Evolutionary conservation across 768 basidiomycete species (phyloP).

Genomic region (Pholiota conissans): DNA sequence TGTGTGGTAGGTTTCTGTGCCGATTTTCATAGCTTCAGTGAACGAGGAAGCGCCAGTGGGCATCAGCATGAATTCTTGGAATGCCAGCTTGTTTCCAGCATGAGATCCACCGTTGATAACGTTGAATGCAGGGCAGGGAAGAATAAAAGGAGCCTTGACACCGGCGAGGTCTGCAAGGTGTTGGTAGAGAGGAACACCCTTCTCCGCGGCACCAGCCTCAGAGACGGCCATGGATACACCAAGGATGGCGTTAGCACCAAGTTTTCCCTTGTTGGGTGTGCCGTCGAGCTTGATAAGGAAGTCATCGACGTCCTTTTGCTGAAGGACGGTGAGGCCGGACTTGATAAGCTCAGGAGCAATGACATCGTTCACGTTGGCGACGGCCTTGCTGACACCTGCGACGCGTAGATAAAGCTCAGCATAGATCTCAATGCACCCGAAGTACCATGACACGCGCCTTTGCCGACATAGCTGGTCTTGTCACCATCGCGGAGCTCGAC

Average conservation of each 20-base stretch:
- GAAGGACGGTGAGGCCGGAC: constrained; percentile 77
- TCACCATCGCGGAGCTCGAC: constrained; percentile 98
- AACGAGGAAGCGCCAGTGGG: constrained; percentile 91
- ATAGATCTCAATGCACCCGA: not conserved
- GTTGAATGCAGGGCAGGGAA: constrained; percentile 94
- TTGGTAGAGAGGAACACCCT: constrained; percentile 93
- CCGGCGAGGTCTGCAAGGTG: constrained; percentile 97
- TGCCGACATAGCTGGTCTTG: constrained; percentile 91
- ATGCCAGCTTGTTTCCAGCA: constrained; percentile 99
- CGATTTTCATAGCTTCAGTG: constrained; percentile 98
- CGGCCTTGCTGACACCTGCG: constrained; percentile 90
- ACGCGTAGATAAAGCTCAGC: constrained; percentile 12
- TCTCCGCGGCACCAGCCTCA: constrained; percentile 92
- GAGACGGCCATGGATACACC: constrained; percentile 96
- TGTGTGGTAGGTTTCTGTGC: constrained; percentile 96
- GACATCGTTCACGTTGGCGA: constrained; percentile 87
- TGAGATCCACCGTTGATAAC: constrained; percentile 99
- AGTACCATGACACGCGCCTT: constrained; percentile 58
- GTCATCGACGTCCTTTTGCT: constrained; percentile 96
- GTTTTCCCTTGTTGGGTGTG: constrained; percentile 97
- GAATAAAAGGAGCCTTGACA: constrained; percentile 89
- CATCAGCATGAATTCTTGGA: constrained; percentile 99
- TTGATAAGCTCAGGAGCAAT: constrained; percentile 91
- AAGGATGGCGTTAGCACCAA: constrained; percentile 98
- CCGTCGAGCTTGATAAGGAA: constrained; percentile 98